Percentiles rank a stretch among this genome's conserved stretches.
Evolutionary conservation across 2,329 filamentous ascomycete genomes (phyloP).

Genomic region (Scedosporium aurantiacum): DNA sequence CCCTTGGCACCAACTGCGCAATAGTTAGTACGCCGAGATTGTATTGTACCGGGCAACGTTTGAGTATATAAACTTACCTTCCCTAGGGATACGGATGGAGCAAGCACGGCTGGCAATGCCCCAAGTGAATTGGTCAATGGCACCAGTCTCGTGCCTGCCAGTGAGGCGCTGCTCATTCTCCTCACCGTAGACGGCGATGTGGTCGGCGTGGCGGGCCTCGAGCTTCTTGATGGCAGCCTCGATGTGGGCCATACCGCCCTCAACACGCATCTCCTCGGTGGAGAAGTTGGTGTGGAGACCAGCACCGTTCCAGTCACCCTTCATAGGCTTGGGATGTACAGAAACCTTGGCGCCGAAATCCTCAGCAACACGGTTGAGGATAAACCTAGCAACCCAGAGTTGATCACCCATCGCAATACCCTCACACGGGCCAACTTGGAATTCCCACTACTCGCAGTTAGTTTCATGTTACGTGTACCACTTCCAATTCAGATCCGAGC

Average conservation of each 20-base stretch:
- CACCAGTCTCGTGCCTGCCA: conserved; percentile 85
- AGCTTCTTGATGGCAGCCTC: conserved; percentile 79
- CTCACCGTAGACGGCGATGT: conserved; percentile 90
- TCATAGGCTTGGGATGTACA: conserved; percentile 89
- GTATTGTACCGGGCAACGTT: neutral
- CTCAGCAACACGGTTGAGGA: conserved; percentile 82
- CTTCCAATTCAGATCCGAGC: conserved; percentile 57
- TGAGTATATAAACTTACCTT: conserved; percentile 20
- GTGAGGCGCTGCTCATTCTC: conserved; percentile 93
- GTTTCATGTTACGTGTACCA: conserved; percentile 41
- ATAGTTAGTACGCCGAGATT: neutral
- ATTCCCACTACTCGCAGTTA: conserved; percentile 3
- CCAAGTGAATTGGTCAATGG: conserved; percentile 86
- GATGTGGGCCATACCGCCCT: conserved; percentile 93
- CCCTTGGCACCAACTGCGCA: conserved; percentile 60
- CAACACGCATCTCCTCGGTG: conserved; percentile 73
- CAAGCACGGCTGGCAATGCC: conserved; percentile 94
- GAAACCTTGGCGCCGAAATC: conserved; percentile 96
- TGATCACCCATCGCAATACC: conserved; percentile 93
- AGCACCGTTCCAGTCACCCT: conserved; percentile 88
- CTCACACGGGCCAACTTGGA: conserved; percentile 75
- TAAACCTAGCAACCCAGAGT: conserved; percentile 78
- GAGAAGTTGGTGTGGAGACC: conserved; percentile 93
- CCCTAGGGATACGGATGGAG: conserved; percentile 84
- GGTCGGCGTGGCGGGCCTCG: conserved; percentile 65